phyloP scores from a whole-genome alignment of 805 yeast species.

The Debaryomyces maramus region DNA sequence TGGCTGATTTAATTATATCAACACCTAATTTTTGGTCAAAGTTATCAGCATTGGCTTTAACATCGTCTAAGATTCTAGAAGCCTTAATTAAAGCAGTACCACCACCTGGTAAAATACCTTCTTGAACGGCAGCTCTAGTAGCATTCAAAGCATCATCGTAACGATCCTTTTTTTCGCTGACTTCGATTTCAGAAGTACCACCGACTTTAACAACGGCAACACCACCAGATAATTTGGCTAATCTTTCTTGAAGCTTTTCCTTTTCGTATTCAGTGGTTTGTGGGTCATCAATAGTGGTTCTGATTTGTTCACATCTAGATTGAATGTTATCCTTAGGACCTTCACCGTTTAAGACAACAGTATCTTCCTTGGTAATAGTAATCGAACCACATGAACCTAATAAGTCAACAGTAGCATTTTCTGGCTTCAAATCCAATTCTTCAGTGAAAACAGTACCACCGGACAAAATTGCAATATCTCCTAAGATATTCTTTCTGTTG shows the following conservation, averaged over 20 bases:
- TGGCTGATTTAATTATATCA: slow-evolving; percentile 87
- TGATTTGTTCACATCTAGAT: slow-evolving; percentile 92
- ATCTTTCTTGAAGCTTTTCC: slow-evolving; percentile 95
- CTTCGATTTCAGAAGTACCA: slow-evolving; percentile 96
- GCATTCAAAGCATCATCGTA: slow-evolving; percentile 98
- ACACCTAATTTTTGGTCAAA: slow-evolving; percentile 97
- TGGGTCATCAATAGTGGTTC: slow-evolving; percentile 71
- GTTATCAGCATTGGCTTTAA: slow-evolving; percentile 66
- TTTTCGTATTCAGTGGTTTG: slow-evolving; percentile 86
- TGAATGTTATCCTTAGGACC: slow-evolving; percentile 80
- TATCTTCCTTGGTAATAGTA: slow-evolving; percentile 93
- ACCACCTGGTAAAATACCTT: slow-evolving; percentile 99
- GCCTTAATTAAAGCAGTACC: slow-evolving; percentile 98
- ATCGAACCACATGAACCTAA: slow-evolving; percentile 91
- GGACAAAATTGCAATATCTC: slow-evolving; percentile 91
- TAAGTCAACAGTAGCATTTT: slow-evolving; percentile 84
- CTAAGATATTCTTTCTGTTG: slow-evolving; percentile 93
- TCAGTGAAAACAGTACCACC: slow-evolving; percentile 93
- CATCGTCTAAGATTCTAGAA: slow-evolving; percentile 65
- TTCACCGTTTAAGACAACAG: slow-evolving; percentile 89
- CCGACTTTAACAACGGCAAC: slow-evolving; percentile 98
- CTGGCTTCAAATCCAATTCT: slow-evolving; percentile 94
- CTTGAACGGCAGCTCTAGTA: slow-evolving; percentile 98
- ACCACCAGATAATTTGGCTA: slow-evolving; percentile 96
- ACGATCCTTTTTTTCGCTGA: slow-evolving; percentile 99